A percentile compares a stretch with the other conserved stretches of the same genome.
Conservation (phyloP, 2,329 filamentous ascomycete species). For the Fusarium irregulare region DNA sequence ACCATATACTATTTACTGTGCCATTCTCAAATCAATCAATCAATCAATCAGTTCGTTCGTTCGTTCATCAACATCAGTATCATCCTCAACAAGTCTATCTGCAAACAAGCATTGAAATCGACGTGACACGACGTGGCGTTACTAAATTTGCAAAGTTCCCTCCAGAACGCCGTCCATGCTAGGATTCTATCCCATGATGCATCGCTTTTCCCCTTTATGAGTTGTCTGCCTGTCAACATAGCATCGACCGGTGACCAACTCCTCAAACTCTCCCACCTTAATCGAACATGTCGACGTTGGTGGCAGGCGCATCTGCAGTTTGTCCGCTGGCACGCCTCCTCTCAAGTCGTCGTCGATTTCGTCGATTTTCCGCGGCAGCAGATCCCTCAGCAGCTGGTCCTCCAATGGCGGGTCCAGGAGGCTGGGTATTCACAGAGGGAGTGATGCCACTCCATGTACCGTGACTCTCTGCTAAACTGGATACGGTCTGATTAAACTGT, state of each 20-base stretch:
- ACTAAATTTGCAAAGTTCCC: slow-evolving; percentile 32
- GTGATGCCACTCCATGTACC: slow-evolving; percentile 63
- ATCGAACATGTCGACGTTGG: slow-evolving; percentile 38
- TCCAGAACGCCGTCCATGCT: slow-evolving; percentile 42
- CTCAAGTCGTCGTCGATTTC: slow-evolving; percentile 67
- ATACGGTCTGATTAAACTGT: slow-evolving; percentile 57
- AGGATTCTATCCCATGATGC: slow-evolving; percentile 25
- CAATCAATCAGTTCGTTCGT: slow-evolving; percentile 35
- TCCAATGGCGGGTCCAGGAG: slow-evolving; percentile 48
- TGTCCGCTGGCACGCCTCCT: slow-evolving; percentile 57
- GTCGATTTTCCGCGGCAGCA: slow-evolving; percentile 61
- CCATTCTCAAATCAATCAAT: slow-evolving; percentile 28
- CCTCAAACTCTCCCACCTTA: neutral
- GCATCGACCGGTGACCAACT: neutral
- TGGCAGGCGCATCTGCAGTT: slow-evolving; percentile 22
- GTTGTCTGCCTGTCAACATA: neutral
- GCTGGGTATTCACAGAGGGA: slow-evolving; percentile 56
- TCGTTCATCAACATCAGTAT: slow-evolving; percentile 39
- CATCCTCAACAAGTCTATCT: slow-evolving; percentile 44
- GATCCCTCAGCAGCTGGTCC: slow-evolving; percentile 50
- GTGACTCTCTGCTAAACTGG: slow-evolving; percentile 62
- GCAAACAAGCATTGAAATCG: slow-evolving; percentile 40
- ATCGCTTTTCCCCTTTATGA: slow-evolving; percentile 16
- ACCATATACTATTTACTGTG: slow-evolving; percentile 17
- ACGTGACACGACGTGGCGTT: slow-evolving; percentile 32